Conservation (phyloP, 1,284 basidiomycete species). For the Apiotrichum akiyoshidainum region DNA sequence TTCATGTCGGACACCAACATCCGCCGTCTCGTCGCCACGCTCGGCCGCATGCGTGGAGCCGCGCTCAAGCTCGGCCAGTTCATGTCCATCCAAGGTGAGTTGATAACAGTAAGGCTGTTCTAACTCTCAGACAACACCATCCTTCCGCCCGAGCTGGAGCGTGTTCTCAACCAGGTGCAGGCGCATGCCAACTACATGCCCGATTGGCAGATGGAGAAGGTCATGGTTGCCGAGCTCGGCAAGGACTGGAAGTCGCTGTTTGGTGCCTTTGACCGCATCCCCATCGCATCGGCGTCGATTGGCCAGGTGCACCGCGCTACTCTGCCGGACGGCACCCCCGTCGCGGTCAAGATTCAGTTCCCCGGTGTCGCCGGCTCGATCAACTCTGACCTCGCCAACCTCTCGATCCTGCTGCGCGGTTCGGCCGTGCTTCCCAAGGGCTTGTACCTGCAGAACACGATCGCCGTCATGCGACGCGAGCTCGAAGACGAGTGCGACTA, state of each 20-base stretch:
- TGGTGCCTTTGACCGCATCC: constrained; percentile 72
- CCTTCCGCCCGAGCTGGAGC: constrained; percentile 82
- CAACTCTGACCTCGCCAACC: constrained; percentile 78
- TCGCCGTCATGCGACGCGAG: constrained; percentile 84
- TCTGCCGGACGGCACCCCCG: constrained; percentile 54
- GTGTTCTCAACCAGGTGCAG: constrained; percentile 85
- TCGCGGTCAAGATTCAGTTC: constrained; percentile 96
- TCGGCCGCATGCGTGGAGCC: constrained; percentile 92
- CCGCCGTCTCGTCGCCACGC: constrained; percentile 81
- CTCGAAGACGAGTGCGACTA: constrained; percentile 96
- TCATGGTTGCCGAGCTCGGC: constrained; percentile 72
- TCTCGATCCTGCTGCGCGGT: constrained; percentile 76
- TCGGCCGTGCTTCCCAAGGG: constrained; percentile 80
- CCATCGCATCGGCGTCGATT: constrained; percentile 94
- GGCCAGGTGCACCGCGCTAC: constrained; percentile 88
- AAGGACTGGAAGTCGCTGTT: constrained; percentile 72
- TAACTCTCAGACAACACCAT: constrained; percentile 65
- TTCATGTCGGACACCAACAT: constrained; percentile 89
- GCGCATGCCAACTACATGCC: constrained; percentile 98
- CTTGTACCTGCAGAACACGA: constrained; percentile 81
- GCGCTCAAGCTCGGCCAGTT: constrained; percentile 97
- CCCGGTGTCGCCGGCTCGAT: constrained; percentile 87
- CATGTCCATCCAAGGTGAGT: constrained; percentile 87
- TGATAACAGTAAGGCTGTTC: constrained; percentile 4
- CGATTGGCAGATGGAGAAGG: constrained; percentile 93